Conservation (phyloP, 2,329 filamentous ascomycete genomes). For the Chrysosphaeria jannelii region DNA sequence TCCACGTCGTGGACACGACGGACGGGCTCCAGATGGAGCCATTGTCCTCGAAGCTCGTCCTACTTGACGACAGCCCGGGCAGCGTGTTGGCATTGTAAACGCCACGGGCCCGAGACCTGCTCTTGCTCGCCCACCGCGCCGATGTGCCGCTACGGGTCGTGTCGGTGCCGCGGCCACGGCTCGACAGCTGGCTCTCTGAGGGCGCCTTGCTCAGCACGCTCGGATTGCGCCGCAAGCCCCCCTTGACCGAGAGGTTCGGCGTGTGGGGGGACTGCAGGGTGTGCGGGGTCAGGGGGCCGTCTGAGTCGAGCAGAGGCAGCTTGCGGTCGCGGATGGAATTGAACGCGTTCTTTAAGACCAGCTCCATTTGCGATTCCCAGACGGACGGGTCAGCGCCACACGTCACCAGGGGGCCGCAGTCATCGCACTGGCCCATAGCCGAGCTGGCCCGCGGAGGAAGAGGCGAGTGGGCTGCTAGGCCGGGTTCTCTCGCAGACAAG, state of each 20-base stretch:
- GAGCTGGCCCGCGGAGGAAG: conserved; percentile 17
- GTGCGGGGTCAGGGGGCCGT: conserved; percentile 10
- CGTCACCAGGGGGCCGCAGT: conserved; percentile 50
- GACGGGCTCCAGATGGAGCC: conserved; percentile 73
- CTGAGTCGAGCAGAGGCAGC: conserved; percentile 59
- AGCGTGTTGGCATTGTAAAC: no score
- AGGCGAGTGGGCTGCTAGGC: conserved; percentile 5
- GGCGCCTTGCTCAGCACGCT: conserved; percentile 82
- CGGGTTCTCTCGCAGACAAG: no score
- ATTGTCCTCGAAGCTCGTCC: conserved; percentile 78
- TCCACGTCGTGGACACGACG: conserved; percentile 75
- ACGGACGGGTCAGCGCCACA: conserved; percentile 40
- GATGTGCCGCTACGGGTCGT: conserved; percentile 14
- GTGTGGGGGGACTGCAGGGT: conserved; percentile 16
- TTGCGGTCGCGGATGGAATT: conserved; percentile 61
- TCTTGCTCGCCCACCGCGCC: conserved; percentile 59
- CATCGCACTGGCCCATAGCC: conserved; percentile 12
- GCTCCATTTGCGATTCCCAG: conserved; percentile 75
- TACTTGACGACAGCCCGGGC: conserved; percentile 70
- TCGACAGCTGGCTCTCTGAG: conserved; percentile 44
- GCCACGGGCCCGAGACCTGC: conserved; percentile 34
- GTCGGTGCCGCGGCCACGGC: conserved; percentile 41
- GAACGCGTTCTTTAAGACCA: conserved; percentile 80
- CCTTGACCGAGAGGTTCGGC: conserved; percentile 43
- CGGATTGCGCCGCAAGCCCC: conserved; percentile 55